A percentile compares a stretch with the other conserved stretches of the same genome.
Conservation (phyloP, 495 filamentous ascomycete genomes). For the Achaetomiella virescens region DNA sequence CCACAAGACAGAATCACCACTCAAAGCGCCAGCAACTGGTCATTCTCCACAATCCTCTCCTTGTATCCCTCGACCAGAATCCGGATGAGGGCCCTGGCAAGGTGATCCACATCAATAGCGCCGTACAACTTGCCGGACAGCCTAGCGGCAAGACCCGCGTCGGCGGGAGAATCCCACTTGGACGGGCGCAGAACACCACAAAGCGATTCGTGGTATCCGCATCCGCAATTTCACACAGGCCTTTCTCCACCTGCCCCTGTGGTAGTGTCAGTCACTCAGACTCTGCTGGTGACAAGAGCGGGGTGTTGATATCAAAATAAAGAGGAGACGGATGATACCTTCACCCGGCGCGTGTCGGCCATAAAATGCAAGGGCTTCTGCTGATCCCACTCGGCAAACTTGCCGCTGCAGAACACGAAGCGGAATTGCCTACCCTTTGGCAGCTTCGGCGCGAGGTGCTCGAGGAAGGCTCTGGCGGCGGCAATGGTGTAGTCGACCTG, state of each 20-base stretch:
- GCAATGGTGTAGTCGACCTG: slow-evolving; percentile 41
- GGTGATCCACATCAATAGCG: slow-evolving; percentile 30
- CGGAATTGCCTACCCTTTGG: slow-evolving; percentile 36
- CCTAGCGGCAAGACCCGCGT: slow-evolving; percentile 25
- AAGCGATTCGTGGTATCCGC: slow-evolving; percentile 22
- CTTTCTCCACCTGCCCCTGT: slow-evolving; percentile 40
- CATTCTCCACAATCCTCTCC: slow-evolving; percentile 30
- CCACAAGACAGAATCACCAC: neutral
- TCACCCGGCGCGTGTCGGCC: slow-evolving; percentile 37
- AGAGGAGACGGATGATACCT: slow-evolving; percentile 29
- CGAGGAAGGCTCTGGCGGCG: slow-evolving; percentile 36
- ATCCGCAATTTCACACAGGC: slow-evolving; percentile 30
- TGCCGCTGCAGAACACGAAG: slow-evolving; percentile 49
- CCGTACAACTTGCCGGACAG: slow-evolving; percentile 21
- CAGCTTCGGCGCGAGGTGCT: slow-evolving; percentile 17
- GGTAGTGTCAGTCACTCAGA: slow-evolving; percentile 3
- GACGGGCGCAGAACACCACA: slow-evolving; percentile 27
- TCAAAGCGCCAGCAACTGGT: slow-evolving; percentile 26
- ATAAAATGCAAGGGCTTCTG: slow-evolving; percentile 38
- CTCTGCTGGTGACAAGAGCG: neutral
- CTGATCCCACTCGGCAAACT: slow-evolving; percentile 42
- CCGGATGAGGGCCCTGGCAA: slow-evolving; percentile 38
- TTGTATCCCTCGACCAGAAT: slow-evolving; percentile 32
- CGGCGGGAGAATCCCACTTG: slow-evolving; percentile 34
- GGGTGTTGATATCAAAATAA: neutral